Evolutionary conservation across 495 filamentous ascomycete species (phyloP).

Genomic region (Penicillium robsamsonii): DNA sequence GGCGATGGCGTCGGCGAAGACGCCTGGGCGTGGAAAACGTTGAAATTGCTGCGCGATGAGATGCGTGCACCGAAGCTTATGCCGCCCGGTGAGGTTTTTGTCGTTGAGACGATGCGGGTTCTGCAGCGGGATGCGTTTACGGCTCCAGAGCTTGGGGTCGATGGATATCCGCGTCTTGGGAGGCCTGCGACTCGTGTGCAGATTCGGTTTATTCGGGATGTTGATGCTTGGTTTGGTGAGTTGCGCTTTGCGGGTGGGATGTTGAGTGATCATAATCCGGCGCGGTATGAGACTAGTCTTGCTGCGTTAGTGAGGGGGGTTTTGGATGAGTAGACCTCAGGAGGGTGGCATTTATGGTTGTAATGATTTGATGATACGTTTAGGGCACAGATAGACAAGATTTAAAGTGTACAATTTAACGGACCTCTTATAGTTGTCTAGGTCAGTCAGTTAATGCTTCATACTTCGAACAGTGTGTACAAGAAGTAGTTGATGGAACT

Average conservation of each 20-base stretch:
- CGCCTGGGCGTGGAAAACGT: slow-evolving; percentile 66
- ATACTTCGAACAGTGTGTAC: not conserved
- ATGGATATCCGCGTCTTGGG: slow-evolving; percentile 49
- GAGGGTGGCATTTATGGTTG: not conserved
- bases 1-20: slow-evolving; percentile 58
- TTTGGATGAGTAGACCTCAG: slow-evolving; percentile 38
- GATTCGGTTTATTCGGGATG: slow-evolving; percentile 62
- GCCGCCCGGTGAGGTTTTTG: slow-evolving; percentile 75
- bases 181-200: slow-evolving; percentile 64
- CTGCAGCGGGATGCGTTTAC: slow-evolving; percentile 58
- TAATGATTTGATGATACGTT: not conserved
- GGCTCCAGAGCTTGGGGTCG: slow-evolving; percentile 24
- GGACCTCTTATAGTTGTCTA: not conserved
- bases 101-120: slow-evolving; percentile 62
- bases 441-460: no score
- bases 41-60: slow-evolving; percentile 62
- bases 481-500: not conserved
- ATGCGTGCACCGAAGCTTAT: slow-evolving; percentile 70
- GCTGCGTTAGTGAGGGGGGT: slow-evolving; percentile 54
- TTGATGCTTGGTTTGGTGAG: slow-evolving; percentile 66
- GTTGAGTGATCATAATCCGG: slow-evolving; percentile 76
- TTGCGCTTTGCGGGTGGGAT: slow-evolving; percentile 68
- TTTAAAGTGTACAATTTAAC: not conserved
- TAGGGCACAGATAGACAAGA: slow-evolving; percentile 1
- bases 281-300: slow-evolving; percentile 64